Evolutionary conservation across 23 red algal genomes (phyloP), one percentile per base, ranked within the genome.

Genomic region (Gracilaria gracilis): DNA sequence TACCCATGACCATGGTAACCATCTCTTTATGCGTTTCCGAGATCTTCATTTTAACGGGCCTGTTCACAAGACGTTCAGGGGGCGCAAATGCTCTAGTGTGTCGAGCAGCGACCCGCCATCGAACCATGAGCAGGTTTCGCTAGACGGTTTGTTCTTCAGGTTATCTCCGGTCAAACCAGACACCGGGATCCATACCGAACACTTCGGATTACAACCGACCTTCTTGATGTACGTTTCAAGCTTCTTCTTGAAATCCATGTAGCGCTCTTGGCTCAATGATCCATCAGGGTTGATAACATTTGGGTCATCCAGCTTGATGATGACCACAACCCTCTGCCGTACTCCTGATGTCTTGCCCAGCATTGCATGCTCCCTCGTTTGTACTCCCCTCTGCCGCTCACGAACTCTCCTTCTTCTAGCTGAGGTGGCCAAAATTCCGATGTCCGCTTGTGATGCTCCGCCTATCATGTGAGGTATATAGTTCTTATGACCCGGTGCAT

Each of bases 321-420:
- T 65, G 9, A 92, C 80, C 12, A 99, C 81, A 44, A 99, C 79
- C 51, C 96, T 91, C 69, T 96, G 94, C 24, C 97, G 75, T 31
- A 99, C 93, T 23, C 97, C 97, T 17, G 89, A 84, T 32, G 97
- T 99, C 83, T 99, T 99, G 17, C 93, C 97, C 53, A 99, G 61
- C 97, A 99, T 99, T 3, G 97, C 97, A 83, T 99, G 97, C 67
- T 99, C 97, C 29, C 97, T 85, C 11, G 97, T 99, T 70, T 99
- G 97, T 12, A 93, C 97, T 46, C 97, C 97, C 23, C 90, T 85
- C 73, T 99, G 24, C 97, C 97, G 19, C 93, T 93, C 64, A 96
- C 97, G 87, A 99, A 99, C 79, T 99, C 97, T 27, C 97, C 97
- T 82, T 99, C n/a, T 99, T 40, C 97, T 86, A 1, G 97, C 97